Evolutionary conservation across 1,284 basidiomycete genomes (phyloP).

Genomic region (Polyporus tsugae): DNA sequence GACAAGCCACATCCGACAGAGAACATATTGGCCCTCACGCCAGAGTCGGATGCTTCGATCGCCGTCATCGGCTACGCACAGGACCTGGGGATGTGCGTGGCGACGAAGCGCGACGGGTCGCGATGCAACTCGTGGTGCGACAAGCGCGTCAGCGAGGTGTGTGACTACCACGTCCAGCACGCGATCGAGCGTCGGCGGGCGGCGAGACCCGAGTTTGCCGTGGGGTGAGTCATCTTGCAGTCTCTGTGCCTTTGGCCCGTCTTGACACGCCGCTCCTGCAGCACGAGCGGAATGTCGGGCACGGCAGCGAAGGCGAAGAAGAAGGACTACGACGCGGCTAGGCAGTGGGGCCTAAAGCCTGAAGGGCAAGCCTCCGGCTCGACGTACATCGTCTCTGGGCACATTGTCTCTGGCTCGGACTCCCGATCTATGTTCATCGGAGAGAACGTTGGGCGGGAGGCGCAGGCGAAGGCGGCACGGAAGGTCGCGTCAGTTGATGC

Average conservation of each 20-base stretch:
- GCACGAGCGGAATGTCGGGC: slow-evolving; percentile 74
- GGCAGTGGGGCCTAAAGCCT: slow-evolving; percentile 78
- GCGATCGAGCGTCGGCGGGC: slow-evolving; percentile 81
- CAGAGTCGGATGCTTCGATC: slow-evolving; percentile 81
- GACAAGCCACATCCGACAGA: slow-evolving; percentile 77
- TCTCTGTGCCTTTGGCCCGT: slow-evolving; percentile 10
- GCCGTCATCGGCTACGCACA: slow-evolving; percentile 86
- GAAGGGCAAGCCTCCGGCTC: slow-evolving; percentile 54
- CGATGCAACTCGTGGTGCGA: slow-evolving; percentile 90
- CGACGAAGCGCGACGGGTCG: slow-evolving; percentile 81
- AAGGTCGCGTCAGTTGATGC: slow-evolving; percentile 63
- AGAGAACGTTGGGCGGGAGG: slow-evolving; percentile 78
- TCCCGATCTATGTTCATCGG: slow-evolving; percentile 58
- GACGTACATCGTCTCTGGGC: slow-evolving; percentile 86
- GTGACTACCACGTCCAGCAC: slow-evolving; percentile 88
- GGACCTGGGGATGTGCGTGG: slow-evolving; percentile 87
- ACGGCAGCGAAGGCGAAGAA: slow-evolving; percentile 52
- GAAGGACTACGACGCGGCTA: slow-evolving; percentile 67
- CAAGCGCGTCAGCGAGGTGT: slow-evolving; percentile 81
- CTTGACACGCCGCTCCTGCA: slow-evolving; percentile 39
- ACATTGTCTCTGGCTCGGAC: slow-evolving; percentile 64
- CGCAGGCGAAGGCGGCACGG: slow-evolving; percentile 75
- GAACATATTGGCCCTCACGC: slow-evolving; percentile 90
- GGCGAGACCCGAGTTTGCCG: slow-evolving; percentile 83
- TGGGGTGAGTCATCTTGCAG: slow-evolving; percentile 60